phyloP scores from a whole-genome alignment of 441 rosid species.

The Hypseocharis bilobata region DNA sequence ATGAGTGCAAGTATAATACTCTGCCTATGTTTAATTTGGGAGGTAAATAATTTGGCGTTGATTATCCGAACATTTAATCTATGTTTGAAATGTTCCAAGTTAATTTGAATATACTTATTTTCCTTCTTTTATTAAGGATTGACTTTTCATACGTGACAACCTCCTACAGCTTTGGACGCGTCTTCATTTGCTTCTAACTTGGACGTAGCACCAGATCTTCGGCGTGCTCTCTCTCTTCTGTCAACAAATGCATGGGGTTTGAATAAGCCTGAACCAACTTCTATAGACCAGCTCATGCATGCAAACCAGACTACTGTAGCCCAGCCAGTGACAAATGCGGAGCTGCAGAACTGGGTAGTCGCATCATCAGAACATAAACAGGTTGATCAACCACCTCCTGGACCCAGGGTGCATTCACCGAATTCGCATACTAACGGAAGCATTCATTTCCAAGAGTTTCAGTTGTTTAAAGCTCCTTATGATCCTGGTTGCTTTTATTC shows the following conservation, averaged over 20 bases:
- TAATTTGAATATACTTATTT: background rate
- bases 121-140: background rate
- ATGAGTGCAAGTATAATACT: too few species aligned
- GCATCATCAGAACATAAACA: background rate
- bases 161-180: background rate
- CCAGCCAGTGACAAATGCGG: conserved; percentile 7
- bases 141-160: background rate
- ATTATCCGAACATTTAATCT: background rate
- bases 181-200: background rate
- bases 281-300: background rate
- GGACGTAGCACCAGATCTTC: conserved; percentile 1
- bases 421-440: background rate
- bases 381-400: background rate
- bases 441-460: conserved; percentile 8
- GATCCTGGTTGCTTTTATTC: conserved; percentile 4
- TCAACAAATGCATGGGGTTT: conserved; percentile 6
- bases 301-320: background rate
- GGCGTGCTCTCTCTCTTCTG: conserved; percentile 18
- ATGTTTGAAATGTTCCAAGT: background rate
- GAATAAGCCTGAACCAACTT: conserved; percentile 11
- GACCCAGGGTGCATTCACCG: background rate
- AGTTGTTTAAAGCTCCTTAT: conserved; percentile 3
- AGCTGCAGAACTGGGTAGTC: background rate
- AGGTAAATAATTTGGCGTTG: too few species aligned
- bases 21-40: too few species aligned